These are phyloP conservation scores for Bruguiera parviflora DNA, from an alignment of 345 rosid species.

Conservation along the genomic window DNA sequence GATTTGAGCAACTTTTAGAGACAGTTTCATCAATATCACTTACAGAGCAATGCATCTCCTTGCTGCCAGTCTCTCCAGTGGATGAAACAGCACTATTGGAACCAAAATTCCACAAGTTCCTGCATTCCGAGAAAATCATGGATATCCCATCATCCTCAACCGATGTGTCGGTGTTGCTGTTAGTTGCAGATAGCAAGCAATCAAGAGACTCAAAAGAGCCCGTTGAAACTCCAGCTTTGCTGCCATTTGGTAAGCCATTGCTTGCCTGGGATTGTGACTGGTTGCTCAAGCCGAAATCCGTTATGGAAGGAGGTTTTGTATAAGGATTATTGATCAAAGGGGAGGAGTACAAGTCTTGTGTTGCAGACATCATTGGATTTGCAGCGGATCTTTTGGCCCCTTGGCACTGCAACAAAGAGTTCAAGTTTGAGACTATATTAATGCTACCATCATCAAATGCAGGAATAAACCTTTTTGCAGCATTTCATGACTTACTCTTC, in stretches of 20 bases:
- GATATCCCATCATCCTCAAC: slow-evolving; percentile 72
- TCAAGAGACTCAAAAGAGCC: slow-evolving; percentile 52
- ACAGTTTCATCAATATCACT: slow-evolving; percentile 41
- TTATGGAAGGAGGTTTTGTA: slow-evolving; percentile 2
- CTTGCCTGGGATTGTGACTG: slow-evolving; percentile 41
- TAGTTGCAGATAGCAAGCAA: slow-evolving; percentile 65
- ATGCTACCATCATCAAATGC: slow-evolving; percentile 1
- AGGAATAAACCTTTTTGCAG: neutral
- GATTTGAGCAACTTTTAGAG: slow-evolving; percentile 38
- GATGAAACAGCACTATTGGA: slow-evolving; percentile 52
- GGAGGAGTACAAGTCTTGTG: slow-evolving; percentile 31
- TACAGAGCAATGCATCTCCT: slow-evolving; percentile 17
- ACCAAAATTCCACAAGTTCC: slow-evolving; percentile 58
- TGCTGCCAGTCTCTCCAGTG: slow-evolving; percentile 74
- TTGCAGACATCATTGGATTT: neutral
- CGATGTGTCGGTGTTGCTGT: slow-evolving; percentile 56
- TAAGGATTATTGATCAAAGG: slow-evolving; percentile 24
- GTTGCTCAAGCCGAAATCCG: slow-evolving; percentile 52
- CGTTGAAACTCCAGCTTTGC: slow-evolving; percentile 27
- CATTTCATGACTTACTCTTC: slow-evolving; percentile 23
- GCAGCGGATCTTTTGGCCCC: slow-evolving; percentile 14
- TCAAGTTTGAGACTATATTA: slow-evolving; percentile 1
- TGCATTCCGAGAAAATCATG: slow-evolving; percentile 54
- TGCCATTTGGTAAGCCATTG: slow-evolving; percentile 40
- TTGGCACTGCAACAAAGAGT: slow-evolving; percentile 19